Percentiles rank a stretch among this genome's conserved stretches.
Conservation (phyloP, 768 basidiomycete genomes). For the Fomitopsis serialis region DNA sequence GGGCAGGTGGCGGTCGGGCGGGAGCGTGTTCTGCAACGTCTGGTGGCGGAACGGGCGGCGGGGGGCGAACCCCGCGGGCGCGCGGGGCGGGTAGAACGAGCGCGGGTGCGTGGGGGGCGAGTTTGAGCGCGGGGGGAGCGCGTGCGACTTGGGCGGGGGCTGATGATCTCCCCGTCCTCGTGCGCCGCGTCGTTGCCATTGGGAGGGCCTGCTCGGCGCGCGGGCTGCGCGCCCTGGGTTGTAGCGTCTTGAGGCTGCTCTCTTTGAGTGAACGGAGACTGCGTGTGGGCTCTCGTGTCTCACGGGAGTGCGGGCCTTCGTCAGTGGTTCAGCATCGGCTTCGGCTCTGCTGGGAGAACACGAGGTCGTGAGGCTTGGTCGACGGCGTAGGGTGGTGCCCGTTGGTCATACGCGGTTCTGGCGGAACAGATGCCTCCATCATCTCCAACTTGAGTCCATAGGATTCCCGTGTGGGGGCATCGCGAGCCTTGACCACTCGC, state of each 20-base stretch:
- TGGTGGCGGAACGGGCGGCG: conserved; percentile 28
- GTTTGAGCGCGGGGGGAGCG: conserved; percentile 33
- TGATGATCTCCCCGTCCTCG: conserved; percentile 51
- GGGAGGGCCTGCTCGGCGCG: background rate
- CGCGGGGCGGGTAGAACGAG: conserved; percentile 29
- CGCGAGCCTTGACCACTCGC: background rate
- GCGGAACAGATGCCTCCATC: background rate
- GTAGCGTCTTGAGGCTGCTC: background rate
- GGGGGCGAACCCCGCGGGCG: conserved; percentile 18
- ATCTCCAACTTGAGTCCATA: conserved; percentile 5
- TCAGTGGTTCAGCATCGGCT: background rate
- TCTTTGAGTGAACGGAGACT: background rate
- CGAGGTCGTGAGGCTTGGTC: background rate
- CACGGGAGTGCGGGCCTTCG: background rate
- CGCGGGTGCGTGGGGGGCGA: conserved; percentile 46
- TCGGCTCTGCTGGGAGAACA: background rate
- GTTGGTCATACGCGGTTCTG: background rate
- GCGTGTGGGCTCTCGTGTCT: background rate
- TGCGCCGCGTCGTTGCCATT: conserved; percentile 30
- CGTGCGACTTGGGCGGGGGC: conserved; percentile 27
- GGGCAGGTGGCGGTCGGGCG: conserved; percentile 28
- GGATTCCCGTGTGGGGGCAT: background rate
- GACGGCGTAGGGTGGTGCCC: background rate
- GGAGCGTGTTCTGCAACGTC: conserved; percentile 21
- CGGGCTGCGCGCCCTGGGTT: background rate